Percentiles rank a stretch among this genome's conserved stretches.
phyloP scores from a whole-genome alignment of 805 yeast species.

The Cyberlindnera maclurae region DNA sequence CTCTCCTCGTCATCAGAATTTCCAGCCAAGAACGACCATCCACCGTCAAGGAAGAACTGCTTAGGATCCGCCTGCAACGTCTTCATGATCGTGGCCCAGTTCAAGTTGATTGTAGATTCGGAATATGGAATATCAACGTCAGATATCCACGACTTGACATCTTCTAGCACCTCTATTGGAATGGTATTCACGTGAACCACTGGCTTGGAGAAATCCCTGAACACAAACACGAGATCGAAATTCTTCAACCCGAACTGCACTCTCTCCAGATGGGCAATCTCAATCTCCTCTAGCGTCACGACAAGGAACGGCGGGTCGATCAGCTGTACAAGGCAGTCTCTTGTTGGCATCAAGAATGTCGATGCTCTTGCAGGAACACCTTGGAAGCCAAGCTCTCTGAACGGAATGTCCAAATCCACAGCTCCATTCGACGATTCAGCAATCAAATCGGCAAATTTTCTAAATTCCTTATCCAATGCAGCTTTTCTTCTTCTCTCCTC shows the following conservation, averaged over 20 bases:
- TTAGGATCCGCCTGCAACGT: constrained; percentile 88
- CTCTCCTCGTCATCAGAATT: constrained; percentile 76
- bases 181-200: constrained; percentile 92
- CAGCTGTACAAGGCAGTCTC: constrained; percentile 92
- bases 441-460: constrained; percentile 80
- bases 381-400: constrained; percentile 91
- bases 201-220: constrained; percentile 81
- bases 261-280: constrained; percentile 92
- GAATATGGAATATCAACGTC: constrained; percentile 94
- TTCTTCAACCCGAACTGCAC: constrained; percentile 95
- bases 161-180: constrained; percentile 87
- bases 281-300: constrained; percentile 84
- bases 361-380: constrained; percentile 97
- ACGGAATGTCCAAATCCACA: constrained; percentile 87
- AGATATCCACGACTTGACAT: constrained; percentile 93
- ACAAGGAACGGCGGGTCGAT: constrained; percentile 94
- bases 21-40: constrained; percentile 91
- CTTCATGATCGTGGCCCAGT: constrained; percentile 94
- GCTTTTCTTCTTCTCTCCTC: constrained; percentile 93
- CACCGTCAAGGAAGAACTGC: constrained; percentile 90
- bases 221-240: constrained; percentile 94
- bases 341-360: constrained; percentile 91
- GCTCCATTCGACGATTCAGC: constrained; percentile 81
- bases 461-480: constrained; percentile 86
- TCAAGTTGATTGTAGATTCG: constrained; percentile 92